Base-by-base conservation (phyloP, 1,284 basidiomycete genomes). In the Rhodotorula sp. region DNA sequence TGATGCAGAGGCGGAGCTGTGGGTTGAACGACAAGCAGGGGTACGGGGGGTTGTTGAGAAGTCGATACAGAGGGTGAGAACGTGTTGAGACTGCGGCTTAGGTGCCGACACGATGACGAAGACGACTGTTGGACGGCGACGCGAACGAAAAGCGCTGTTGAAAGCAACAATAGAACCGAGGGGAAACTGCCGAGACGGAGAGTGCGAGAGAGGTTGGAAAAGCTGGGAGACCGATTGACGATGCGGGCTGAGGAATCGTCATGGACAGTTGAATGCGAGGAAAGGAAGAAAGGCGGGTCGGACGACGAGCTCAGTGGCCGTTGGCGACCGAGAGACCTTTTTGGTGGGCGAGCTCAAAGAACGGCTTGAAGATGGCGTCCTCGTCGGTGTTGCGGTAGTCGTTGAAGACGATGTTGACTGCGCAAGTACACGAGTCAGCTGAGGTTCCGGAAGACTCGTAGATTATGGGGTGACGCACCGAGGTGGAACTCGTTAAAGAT, bases 351-450 rank as follows among this genome's bases (percentile, higher is more conserved):
- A 72, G 71, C 24, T 64, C 79, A 34, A 81, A 84, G 85, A 97
- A 95, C 0, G 92, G 91, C 76, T 85, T 83, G 80, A 95, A 97
- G 81, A 97, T 94, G 48, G 89, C 88, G 59, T 89, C 84, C 10
- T 87, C 82, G 78, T 90, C 86, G 80, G 60, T 30, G 62, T 75
- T 70, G 59, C 72, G 70, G 62, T 72, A 77, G 69, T 79, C 76
- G 67, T 78, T 78, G 62, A 73, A 75, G 44, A 76, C 75, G 50
- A 76, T 68, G 62, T 76, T 76, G 69, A 76, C 73, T 70, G 54
- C n/a, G 37, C 20, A 9, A 2, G 53, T 2, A 7, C 13, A 10
- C 4, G n/a, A 24, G 44, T 52, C 15, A 69, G 40, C 30, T 4
- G 34, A 34, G 5, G 34, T 34, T 34, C 34, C 6, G 18, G 20